Percentiles rank a stretch among this genome's conserved stretches.
phyloP scores from a whole-genome alignment of 345 rosid species.

The Gossypium bickii region DNA sequence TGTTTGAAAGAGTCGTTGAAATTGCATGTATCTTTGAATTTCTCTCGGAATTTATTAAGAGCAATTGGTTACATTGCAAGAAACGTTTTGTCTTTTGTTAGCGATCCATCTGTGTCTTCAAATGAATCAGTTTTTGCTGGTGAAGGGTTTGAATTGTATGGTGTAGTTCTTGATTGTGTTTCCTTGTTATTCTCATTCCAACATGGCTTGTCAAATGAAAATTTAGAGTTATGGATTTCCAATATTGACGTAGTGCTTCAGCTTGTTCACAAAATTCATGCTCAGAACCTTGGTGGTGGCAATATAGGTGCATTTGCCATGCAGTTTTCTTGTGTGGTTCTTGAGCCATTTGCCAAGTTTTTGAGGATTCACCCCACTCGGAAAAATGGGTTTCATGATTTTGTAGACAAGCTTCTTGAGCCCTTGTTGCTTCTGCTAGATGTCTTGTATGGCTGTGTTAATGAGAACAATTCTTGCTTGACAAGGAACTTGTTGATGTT shows the following conservation, averaged over 20 bases:
- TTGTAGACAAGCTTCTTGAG: slow-evolving; percentile 65
- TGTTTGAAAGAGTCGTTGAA: slow-evolving; percentile 59
- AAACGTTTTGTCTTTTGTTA: slow-evolving; percentile 33
- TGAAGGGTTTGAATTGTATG: slow-evolving; percentile 45
- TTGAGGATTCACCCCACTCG: slow-evolving; percentile 70
- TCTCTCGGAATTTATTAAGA: slow-evolving; percentile 51
- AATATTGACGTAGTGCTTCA: slow-evolving; percentile 44
- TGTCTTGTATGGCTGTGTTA: slow-evolving; percentile 31
- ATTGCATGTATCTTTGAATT: slow-evolving; percentile 49
- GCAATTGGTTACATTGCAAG: slow-evolving; percentile 44
- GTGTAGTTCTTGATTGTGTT: slow-evolving; percentile 50
- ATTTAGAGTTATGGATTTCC: slow-evolving; percentile 67
- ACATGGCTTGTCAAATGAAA: slow-evolving; percentile 55
- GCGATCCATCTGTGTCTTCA: slow-evolving; percentile 16
- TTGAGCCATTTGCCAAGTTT: slow-evolving; percentile 76
- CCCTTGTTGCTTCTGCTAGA: slow-evolving; percentile 56
- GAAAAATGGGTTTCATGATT: slow-evolving; percentile 65
- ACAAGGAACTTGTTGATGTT: slow-evolving; percentile 37
- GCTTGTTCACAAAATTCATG: slow-evolving; percentile 41
- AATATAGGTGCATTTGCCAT: slow-evolving; percentile 40
- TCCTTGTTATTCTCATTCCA: slow-evolving; percentile 55
- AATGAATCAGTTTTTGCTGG: slow-evolving; percentile 27
- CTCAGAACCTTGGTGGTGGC: slow-evolving; percentile 35
- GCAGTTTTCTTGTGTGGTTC: slow-evolving; percentile 53
- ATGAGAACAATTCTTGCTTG: slow-evolving; percentile 24